Base-by-base conservation (phyloP, 441 rosid genomes). In the Sinapis alba region DNA sequence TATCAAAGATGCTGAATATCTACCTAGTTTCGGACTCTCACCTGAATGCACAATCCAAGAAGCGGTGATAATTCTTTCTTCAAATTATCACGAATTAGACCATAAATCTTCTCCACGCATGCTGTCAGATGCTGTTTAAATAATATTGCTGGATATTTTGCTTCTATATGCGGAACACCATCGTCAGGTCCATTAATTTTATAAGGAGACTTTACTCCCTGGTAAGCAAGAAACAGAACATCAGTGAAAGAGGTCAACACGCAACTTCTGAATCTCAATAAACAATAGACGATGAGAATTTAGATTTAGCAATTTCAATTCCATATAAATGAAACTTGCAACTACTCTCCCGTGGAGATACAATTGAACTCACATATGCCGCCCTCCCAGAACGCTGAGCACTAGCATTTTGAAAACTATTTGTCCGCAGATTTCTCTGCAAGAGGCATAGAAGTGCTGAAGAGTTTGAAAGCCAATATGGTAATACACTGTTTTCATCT, bases 121-220 rank as follows among this genome's bases (percentile, higher is more conserved):
- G 99, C 96, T 41, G 98, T 96, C 66, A 96, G 79, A 68, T 96
- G 99, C 82, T 96, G 99, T 80, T 96, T 96, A 71, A 96, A 96
- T 64, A 96, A 80, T 63, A 93, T 86, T 21, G 97, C 98, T 26
- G 99, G 99, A 79, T 88, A 96, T 87, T 96, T 90, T 73, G 99
- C 98, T 83, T 96, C 99, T 74, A 91, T 81, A 74, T 89, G 97
- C 8, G 94, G 82, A 57, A 78, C 61, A 47, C 94, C 89, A 88
- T 88, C 96, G 7, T 92, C 99, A 75, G 79, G 80, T 73, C 93
- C 97, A 63, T 74, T 84, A 79, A 77, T 76, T 84, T 86, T 93
- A 73, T 91, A 87, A 38, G 97, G 97, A 67, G 97, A 93, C 80
- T 89, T 96, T 69, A 83, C 54, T 16, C 21, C 54, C 54, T 50